Base-by-base conservation (phyloP, 306 rosid species). In the Mimosa pudica region DNA sequence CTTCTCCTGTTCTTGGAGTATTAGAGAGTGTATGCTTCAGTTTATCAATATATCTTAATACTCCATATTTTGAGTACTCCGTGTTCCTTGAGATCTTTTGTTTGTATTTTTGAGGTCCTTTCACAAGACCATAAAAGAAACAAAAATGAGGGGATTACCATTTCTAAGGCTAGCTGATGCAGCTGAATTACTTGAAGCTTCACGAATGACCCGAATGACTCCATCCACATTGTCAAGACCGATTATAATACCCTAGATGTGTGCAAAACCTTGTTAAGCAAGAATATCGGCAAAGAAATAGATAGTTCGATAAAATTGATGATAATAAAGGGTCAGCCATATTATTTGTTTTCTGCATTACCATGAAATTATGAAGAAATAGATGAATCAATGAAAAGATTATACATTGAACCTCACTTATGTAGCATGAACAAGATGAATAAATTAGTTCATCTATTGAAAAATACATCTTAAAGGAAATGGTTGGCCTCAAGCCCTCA, bases 161-260 rank as follows among this genome's bases (percentile, higher is more conserved):
- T 82, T 78, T 71, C 87, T 85, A 73, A 95, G 88, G 84, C 88
- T 85, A 81, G 90, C 85, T 42, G 88, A 82, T 70, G 97, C 97
- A 10, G 46, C 55, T 11, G 92, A 85, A 83, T 91, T 90, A 86
- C 98, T 95, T 3, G 97, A 87, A 71, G 98, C 88, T 83, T 83
- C 91, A 58, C 92, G 90, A 73, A 92, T 75, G 73, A 88, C 82
- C 74, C 38, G 84, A 82, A 95, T 93, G 76, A 93, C 99, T 66
- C 73, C 88, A 74, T 95, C 93, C 86, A 95, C 73, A 91, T 93
- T 95, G 85, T 87, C 94, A 77, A 95, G 96, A 83, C 96, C 99
- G 35, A 85, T 83, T 75, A 88, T 87, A 75, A 95, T 95, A 77
- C 99, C 99, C 99, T 95, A 64, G 48, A 75, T 82, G 67, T 41